A percentile compares a stretch with the other conserved stretches of the same genome.
phyloP scores from a whole-genome alignment of 2,329 filamentous ascomycete genomes.

The Albifimbria verrucaria region DNA sequence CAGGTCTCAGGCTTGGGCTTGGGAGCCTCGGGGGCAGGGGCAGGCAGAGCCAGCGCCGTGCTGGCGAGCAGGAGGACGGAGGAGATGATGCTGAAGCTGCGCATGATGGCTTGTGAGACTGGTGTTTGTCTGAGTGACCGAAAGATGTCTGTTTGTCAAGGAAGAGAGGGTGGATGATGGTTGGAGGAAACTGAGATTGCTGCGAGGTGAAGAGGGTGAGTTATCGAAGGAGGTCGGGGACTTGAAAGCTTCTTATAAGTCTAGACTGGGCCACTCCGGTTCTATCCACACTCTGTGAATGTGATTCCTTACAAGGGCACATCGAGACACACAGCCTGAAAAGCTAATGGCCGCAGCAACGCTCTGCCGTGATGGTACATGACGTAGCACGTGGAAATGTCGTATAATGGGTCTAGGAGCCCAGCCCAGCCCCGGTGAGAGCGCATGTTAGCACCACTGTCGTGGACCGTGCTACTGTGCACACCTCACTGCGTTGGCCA shows the following conservation, averaged over 20 bases:
- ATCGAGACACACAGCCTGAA: not conserved
- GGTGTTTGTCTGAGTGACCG: not conserved
- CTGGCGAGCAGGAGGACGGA: constrained; percentile 19
- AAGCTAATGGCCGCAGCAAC: not conserved
- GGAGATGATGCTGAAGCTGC: not conserved
- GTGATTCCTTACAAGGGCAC: not conserved
- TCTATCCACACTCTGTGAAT: not conserved
- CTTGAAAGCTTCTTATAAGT: not conserved
- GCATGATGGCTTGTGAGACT: not conserved
- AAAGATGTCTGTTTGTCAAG: not conserved
- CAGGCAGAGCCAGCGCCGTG: constrained; percentile 19
- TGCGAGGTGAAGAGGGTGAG: not conserved
- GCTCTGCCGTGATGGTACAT: not conserved
- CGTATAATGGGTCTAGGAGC: not conserved
- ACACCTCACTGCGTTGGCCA: not conserved
- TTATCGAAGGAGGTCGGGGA: not conserved
- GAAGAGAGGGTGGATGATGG: not conserved
- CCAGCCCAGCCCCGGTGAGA: not conserved
- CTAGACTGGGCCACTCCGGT: not conserved
- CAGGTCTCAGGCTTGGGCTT: constrained; percentile 11
- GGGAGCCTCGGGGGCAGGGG: constrained; percentile 4
- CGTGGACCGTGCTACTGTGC: not conserved
- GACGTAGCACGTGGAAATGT: not conserved
- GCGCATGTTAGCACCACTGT: not conserved
- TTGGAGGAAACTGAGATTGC: not conserved